Percentiles rank a stretch among this genome's conserved stretches.
Evolutionary conservation across 139 green algal species (phyloP).

Genomic region (Zygnema circumcarinatum): DNA sequence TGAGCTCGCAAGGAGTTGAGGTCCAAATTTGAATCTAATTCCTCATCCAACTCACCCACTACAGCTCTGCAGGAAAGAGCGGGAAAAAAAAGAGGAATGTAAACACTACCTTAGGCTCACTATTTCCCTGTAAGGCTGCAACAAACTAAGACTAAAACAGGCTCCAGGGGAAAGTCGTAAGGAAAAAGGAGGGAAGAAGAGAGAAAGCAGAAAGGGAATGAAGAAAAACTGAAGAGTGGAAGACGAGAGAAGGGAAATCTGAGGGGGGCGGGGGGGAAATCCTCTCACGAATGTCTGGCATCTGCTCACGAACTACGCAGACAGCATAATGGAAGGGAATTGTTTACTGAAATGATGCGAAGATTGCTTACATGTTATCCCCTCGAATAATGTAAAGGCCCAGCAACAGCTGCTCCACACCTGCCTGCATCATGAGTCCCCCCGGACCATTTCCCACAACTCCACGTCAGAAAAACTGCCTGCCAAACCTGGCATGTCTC

Average conservation of each 20-base stretch:
- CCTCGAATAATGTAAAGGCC: constrained; percentile 91
- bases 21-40: constrained; percentile 78
- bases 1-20: constrained; percentile 73
- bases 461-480: no score
- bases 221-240: not conserved
- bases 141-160: not conserved
- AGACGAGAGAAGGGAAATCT: not conserved
- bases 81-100: constrained; percentile 11
- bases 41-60: constrained; percentile 92
- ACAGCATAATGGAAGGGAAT: not conserved
- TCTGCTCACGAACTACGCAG: no score
- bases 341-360: constrained; percentile 8
- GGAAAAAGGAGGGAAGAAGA: not conserved
- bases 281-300: no score
- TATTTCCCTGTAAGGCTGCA: not conserved
- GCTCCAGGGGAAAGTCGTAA: not conserved
- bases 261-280: not conserved
- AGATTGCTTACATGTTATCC: constrained; percentile 88
- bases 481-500: no score
- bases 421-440: constrained; percentile 76
- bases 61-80: constrained; percentile 80
- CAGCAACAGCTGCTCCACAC: constrained; percentile 85
- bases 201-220: not conserved
- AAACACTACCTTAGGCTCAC: not conserved
- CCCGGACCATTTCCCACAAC: no score